Base-by-base conservation (phyloP, 2,329 filamentous ascomycete genomes). In the Rhynchosporium graminicola region DNA sequence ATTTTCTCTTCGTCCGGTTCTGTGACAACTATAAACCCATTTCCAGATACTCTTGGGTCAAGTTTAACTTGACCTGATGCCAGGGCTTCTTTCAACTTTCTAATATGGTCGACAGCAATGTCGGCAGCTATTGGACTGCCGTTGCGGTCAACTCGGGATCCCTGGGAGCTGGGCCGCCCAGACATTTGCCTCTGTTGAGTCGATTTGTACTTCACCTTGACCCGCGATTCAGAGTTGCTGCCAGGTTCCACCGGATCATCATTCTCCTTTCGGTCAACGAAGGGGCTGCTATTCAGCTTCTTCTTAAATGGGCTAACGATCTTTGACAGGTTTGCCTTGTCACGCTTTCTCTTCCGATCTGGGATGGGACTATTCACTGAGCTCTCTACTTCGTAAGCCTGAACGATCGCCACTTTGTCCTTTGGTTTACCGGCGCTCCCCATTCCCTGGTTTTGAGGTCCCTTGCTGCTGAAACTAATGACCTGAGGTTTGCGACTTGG, bases 51-150 rank as follows among this genome's bases (percentile, higher is more conserved):
- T 36, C 52, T 26, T 10, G 55, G 26, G 13, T 33, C 2, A 31
- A 10, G 31, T 10, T n/a, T 46, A 54, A 40, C 36, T 15, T 51
- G n/a, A 31, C 3, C 33, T 36, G 59, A 40, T 28, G 57, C n/a
- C 9, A 65, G 47, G 38, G 47, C 65, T 38, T 66, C 42, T 46
- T 64, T 58, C 40, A 63, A 12, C 52, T 59, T 65, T 28, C 61
- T 26, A 45, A 67, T 59, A 36, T 66, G 63, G 46, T 71, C 65
- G 29, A 68, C 58, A 9, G 57, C 58, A 26, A 50, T 38, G 12
- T 52, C 40, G 12, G 52, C 40, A 15, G 68, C 68, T 8, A 64
- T 64, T 29, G 71, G 71, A 59, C 71, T 73, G n/a, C 71, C 71
- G 51, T 70, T 70, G 12, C 51, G 51, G 47, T 72, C 60, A 2